Evolutionary conservation across 108 stramenopile genomes (phyloP), one percentile per base, ranked within the genome.

Genomic region (Pseudonitzschia delicatissima): DNA sequence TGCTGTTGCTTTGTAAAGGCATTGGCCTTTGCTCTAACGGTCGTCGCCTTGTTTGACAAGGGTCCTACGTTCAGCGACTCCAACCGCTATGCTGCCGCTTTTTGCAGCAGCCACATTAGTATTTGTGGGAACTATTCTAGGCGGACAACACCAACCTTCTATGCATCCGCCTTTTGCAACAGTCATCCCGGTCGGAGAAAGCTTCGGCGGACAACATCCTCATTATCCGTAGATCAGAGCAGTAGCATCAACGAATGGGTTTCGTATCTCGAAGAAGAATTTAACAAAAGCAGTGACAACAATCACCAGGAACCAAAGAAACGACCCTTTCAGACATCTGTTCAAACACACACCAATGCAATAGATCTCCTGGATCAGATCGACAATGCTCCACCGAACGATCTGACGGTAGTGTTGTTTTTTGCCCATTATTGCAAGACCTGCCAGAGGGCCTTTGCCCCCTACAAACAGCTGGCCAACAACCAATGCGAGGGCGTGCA

Each of bases 341-440:
- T 55, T n/a, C 28, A 27, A 8, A 55, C 53, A 23, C 31, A 55
- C 32, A 18, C 53, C n/a, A 33, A 33, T 17, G 53, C 32, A 3
- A 21, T 49, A 23, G 63, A 64, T 45, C 44, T 45, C 6, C 20
- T 64, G 4, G 45, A 64, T 33, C 8, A 45, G 15, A 48, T 48
- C 45, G 63, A 47, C 40, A 17, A 32, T 4, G 45, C 44, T 13
- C 63, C 44, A 1, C 32, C 53, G 32, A 33, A 55, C 32, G 63
- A 64, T 18, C 45, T 47, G 5, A 64, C 63, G n/a, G 63, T 49
- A 26, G 63, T 64, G 12, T 45, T 64, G 28, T 64, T 21, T 18
- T 64, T 64, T 48, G 44, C 63, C 6, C 45, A 48, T 26, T 64
- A 64, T 33, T 64, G 63, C 45, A 64, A 64, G 45, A 34, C 45